Percentiles rank a stretch among this genome's conserved stretches.
These are phyloP conservation scores for Neofusicoccum cordaticola DNA, from an alignment of 2,329 filamentous ascomycete species.

Conservation along the genomic window DNA sequence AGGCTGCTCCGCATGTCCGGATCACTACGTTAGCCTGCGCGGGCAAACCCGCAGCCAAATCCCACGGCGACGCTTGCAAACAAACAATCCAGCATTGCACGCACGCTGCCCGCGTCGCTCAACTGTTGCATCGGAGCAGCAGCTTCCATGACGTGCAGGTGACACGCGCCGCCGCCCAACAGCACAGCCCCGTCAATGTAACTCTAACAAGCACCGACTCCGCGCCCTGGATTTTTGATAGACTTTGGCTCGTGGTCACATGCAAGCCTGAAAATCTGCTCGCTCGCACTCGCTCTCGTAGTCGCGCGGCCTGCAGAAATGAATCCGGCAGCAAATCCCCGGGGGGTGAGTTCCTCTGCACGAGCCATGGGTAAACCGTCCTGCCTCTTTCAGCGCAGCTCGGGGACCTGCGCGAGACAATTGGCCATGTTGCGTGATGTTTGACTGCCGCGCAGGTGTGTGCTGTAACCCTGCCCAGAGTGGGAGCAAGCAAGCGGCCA, in stretches of 20 bases:
- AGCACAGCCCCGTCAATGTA: conserved; percentile 5
- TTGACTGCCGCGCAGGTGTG: too few species aligned
- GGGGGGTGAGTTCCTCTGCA: too few species aligned
- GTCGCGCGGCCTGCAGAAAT: too few species aligned
- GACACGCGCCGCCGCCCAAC: not conserved
- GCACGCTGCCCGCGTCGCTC: not conserved
- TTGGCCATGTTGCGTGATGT: too few species aligned
- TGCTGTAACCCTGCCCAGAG: too few species aligned
- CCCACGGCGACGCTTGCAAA: not conserved
- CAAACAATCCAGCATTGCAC: conserved; percentile 10
- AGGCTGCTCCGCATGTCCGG: conserved; percentile 4
- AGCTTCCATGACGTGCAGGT: conserved; percentile 4
- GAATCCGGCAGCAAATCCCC: too few species aligned
- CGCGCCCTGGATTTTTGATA: not conserved
- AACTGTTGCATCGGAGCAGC: conserved; percentile 3
- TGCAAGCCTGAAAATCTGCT: not conserved
- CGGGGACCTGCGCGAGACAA: too few species aligned
- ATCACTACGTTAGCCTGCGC: not conserved
- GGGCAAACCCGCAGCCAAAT: not conserved
- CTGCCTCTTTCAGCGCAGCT: too few species aligned
- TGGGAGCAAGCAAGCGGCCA: too few species aligned
- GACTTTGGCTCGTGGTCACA: not conserved
- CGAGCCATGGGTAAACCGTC: too few species aligned
- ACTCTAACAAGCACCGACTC: not conserved
- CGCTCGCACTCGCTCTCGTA: too few species aligned